Evolutionary conservation across 805 yeast species (phyloP).

Genomic region (Ogataea paradorogensis): DNA sequence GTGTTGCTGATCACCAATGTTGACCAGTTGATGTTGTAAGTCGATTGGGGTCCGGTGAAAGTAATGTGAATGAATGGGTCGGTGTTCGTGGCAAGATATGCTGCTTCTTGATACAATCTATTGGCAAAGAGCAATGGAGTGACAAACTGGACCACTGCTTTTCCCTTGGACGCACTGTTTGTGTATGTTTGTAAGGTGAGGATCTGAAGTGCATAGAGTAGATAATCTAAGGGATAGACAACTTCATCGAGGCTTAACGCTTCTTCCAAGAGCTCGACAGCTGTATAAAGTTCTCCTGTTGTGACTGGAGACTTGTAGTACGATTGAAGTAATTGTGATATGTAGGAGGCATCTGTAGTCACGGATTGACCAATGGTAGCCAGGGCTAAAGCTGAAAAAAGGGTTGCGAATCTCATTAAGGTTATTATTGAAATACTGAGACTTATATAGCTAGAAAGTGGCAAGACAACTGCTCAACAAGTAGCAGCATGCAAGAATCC

Average conservation of each 20-base stretch:
- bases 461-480: too few relatives aligned
- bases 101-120: conserved; percentile 1
- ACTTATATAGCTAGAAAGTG: too few relatives aligned
- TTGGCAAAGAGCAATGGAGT: not conserved
- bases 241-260: not conserved
- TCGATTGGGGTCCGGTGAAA: not conserved
- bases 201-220: not conserved
- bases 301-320: not conserved
- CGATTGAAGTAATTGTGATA: not conserved
- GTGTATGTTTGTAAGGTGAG: not conserved
- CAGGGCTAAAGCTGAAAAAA: not conserved
- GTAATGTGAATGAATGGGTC: not conserved
- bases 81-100: not conserved
- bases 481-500: too few relatives aligned
- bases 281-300: not conserved
- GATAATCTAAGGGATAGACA: not conserved
- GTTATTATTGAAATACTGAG: not conserved
- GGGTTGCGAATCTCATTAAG: not conserved
- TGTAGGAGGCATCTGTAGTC: not conserved
- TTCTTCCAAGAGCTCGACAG: not conserved
- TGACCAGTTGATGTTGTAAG: not conserved
- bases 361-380: not conserved
- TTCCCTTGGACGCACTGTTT: not conserved
- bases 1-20: not conserved
- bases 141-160: not conserved